A percentile compares a stretch with the other conserved stretches of the same genome.
phyloP scores from a whole-genome alignment of 2,329 filamentous ascomycete species.

The Fulvia fulva region DNA sequence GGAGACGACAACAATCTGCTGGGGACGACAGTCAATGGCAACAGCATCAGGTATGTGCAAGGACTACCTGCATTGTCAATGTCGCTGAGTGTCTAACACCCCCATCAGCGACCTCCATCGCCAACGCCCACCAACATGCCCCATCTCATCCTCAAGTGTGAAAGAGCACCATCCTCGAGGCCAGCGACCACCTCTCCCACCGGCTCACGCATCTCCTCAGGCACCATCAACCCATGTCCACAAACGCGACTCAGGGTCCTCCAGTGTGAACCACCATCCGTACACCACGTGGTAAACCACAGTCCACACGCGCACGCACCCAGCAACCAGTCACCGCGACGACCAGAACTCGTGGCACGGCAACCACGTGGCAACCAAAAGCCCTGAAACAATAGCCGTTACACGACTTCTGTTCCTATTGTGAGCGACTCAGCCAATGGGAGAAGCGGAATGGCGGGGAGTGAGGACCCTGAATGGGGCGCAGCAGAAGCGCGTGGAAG shows the following conservation, averaged over 20 bases:
- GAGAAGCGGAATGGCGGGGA: background rate
- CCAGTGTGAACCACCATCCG: background rate
- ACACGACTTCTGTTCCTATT: background rate
- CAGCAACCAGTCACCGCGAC: too few species aligned
- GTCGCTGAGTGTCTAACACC: background rate
- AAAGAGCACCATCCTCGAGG: background rate
- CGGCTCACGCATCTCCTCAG: background rate
- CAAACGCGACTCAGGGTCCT: background rate
- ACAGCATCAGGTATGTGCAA: background rate
- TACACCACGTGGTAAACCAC: background rate
- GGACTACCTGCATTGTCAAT: background rate
- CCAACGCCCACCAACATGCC: background rate
- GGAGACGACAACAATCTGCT: background rate
- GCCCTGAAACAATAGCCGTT: background rate
- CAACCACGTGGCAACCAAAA: background rate
- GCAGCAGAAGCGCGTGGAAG: background rate
- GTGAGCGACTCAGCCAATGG: background rate
- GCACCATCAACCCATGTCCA: background rate
- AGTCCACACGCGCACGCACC: background rate
- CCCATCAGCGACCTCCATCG: background rate
- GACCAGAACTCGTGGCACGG: background rate
- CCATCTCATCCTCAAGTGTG: background rate
- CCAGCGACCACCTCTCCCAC: background rate
- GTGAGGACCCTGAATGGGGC: background rate
- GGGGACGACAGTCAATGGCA: background rate